Evolutionary conservation across 2,329 filamentous ascomycete species (phyloP).

Genomic region (Aspergillus glaucus): DNA sequence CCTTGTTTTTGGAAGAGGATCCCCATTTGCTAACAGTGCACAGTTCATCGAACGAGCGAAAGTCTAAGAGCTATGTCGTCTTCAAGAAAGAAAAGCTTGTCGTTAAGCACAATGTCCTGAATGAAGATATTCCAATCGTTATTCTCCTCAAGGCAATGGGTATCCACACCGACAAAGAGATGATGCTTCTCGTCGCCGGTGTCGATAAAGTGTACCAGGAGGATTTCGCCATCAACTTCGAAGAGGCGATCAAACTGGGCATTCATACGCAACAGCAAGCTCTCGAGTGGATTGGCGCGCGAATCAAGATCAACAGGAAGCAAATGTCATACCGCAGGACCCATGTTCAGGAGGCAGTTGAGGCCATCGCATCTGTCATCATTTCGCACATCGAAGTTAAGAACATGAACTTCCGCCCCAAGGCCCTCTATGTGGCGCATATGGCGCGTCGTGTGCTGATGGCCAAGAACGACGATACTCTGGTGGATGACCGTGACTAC

Average conservation of each 20-base stretch:
- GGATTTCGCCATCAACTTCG: conserved; percentile 90
- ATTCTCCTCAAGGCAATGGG: conserved; percentile 90
- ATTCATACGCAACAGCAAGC: conserved; percentile 94
- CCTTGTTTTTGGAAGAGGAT: background rate
- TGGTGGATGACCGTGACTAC: conserved; percentile 95
- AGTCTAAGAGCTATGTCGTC: conserved; percentile 94
- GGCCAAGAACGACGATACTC: conserved; percentile 78
- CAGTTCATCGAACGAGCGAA: conserved; percentile 93
- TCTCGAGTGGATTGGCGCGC: conserved; percentile 79
- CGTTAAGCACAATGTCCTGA: conserved; percentile 85
- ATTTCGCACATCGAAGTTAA: conserved; percentile 91
- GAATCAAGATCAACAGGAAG: conserved; percentile 79
- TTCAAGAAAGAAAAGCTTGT: conserved; percentile 89
- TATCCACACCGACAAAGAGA: conserved; percentile 89
- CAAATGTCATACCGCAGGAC: conserved; percentile 61
- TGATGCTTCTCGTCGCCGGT: conserved; percentile 83
- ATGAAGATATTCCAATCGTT: conserved; percentile 90
- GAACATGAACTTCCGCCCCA: conserved; percentile 91
- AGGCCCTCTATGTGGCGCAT: conserved; percentile 90
- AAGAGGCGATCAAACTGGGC: conserved; percentile 75
- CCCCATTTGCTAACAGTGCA: conserved; percentile 10
- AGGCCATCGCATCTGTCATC: conserved; percentile 85
- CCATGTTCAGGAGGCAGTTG: conserved; percentile 83
- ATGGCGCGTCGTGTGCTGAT: conserved; percentile 96
- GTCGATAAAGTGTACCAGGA: conserved; percentile 86